Base-by-base conservation (phyloP, 345 rosid species). In the Populus tremula region DNA sequence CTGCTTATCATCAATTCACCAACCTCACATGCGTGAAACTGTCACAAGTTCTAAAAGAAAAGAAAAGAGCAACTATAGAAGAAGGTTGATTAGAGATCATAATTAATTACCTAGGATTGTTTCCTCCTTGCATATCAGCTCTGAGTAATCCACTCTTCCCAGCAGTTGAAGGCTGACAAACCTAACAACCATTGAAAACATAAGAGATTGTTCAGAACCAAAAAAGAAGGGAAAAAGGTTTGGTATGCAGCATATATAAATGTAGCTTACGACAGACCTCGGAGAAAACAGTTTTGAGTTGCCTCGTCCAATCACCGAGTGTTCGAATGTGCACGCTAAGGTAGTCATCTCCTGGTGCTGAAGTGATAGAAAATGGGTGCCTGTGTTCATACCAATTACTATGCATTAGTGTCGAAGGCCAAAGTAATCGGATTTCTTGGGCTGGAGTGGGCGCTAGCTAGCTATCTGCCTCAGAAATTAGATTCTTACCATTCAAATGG, bases 291-390 rank as follows among this genome's bases (percentile, higher is more conserved):
- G 80, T 82, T 47, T 88, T 89, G 73, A 94, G 90, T 73, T 92
- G 94, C 33, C 96, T 76, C 0, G 98, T 94, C 98, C 98, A 94
- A 76, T 94, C 98, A 8, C 98, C 98, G 0, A 88, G 82, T 1
- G 97, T 91, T 71, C 97, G 85, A 76, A 94, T 94, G 82, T 94
- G 98, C 47, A 94, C 97, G 70, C 98, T 92, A 1, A 94, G 72
- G 83, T 90, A 89, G 80, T 91, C 97, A 71, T 94, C 96, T 66
- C 93, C 94, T 0, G 98, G 98, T 29, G 98, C 89, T 1, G 98
- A 94, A 21, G 98, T 94, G 73, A 94, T 94, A n/a, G 97, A 94
- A 85, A 94, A 94, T 6, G 98, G 98, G 76, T 93, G 98, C 98
- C 88, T 90, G 83, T 66, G 54, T 16, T 8, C 67, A 49, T 25